Evolutionary conservation across 1,284 basidiomycete genomes (phyloP), one percentile per base, ranked within the genome.

Genomic region (Ceratobasidium sp.): DNA sequence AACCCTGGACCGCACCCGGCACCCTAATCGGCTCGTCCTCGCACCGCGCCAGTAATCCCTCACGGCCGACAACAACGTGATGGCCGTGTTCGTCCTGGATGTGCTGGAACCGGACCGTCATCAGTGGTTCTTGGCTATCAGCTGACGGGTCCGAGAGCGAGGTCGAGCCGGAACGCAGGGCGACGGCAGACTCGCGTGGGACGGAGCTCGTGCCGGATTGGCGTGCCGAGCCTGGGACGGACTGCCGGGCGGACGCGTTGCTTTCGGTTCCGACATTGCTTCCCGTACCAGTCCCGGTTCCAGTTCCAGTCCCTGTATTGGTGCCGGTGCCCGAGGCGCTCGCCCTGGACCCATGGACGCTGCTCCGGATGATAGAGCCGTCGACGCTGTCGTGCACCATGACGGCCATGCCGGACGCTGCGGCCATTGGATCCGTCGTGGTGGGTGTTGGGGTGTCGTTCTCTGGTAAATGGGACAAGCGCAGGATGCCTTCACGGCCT

Each of bases 21-120:
- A 91, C 90, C 11, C 90, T 88, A 64, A 97, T 96, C 0, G 94
- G 94, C 89, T 96, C 93, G 77, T 96, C 93, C 79, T 95, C 93
- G 77, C 94, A 96, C 58, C 84, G 84, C 38, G 85, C 81, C 11
- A 95, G 77, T 62, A 86, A 83, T 0, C 92, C 92, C 77, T 93
- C 91, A 9, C 91, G 81, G 0, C 93, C 93, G 8, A 90, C 82
- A 5, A 95, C 84, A 52, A 94, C 84, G 79, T 94, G 90, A 77
- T 92, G 85, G 0, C 93, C 93, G 75, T 93, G 83, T 26, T 86
- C 87, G 61, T 91, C 89, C 75, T 89, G 82, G 9, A 86, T 81
- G 78, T 94, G 89, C 78, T 90, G 84, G 79, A 93, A 94, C 21
- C 90, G 83, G 72, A 89, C 82, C 0, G 89, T 90, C 63, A 90